phyloP scores from a whole-genome alignment of 1,284 basidiomycete species.

The Cutaneotrichosporon sp. region DNA sequence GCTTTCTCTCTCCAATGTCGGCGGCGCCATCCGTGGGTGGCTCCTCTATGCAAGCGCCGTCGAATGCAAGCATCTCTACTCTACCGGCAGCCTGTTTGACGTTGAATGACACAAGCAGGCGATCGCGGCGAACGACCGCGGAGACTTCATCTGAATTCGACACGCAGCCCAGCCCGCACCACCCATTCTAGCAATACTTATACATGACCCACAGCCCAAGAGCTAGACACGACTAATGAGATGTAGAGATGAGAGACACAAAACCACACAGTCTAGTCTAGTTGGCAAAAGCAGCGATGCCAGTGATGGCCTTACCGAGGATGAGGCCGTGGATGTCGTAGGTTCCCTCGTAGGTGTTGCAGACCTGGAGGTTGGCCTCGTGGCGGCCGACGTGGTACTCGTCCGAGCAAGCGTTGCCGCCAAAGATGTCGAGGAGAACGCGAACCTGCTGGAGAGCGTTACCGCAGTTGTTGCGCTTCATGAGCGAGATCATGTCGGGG shows the following conservation, averaged over 20 bases:
- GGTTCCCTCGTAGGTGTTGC: conserved; percentile 86
- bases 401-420: conserved; percentile 85
- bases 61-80: too few relatives aligned
- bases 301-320: conserved; percentile 86
- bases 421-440: conserved; percentile 78
- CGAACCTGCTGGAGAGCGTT: conserved; percentile 84
- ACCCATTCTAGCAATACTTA: not conserved
- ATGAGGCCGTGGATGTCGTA: conserved; percentile 57
- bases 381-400: conserved; percentile 88
- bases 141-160: too few relatives aligned
- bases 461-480: conserved; percentile 95
- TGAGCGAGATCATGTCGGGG: conserved; percentile 90
- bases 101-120: too few relatives aligned
- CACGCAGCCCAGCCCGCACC: too few relatives aligned
- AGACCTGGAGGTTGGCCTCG: conserved; percentile 85
- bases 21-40: too few relatives aligned
- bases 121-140: too few relatives aligned
- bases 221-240: conserved; percentile 1
- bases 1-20: too few relatives aligned
- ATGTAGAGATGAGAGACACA: not conserved
- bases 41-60: too few relatives aligned
- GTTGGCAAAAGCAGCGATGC: conserved; percentile 52
- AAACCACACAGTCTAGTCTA: conserved; percentile 1
- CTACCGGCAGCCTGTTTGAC: too few relatives aligned
- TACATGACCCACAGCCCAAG: conserved; percentile 1